Evolutionary conservation across 352 stramenopile genomes (phyloP), one percentile per base, ranked within the genome.

Genomic region (Phytophthora niederhauseri): DNA sequence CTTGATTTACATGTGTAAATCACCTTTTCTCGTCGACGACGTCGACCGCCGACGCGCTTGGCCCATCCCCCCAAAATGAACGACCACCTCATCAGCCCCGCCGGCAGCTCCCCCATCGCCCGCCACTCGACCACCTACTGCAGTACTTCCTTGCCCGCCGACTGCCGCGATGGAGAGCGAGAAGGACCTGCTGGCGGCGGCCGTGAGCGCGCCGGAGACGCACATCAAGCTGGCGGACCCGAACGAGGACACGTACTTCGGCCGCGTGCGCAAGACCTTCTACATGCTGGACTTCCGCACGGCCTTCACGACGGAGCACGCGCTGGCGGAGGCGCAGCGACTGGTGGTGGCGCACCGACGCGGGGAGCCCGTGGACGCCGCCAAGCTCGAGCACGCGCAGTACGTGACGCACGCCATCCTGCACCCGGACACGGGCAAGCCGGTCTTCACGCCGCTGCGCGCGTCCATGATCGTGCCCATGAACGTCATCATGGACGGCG

Each of bases 381-480:
- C 69, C 2, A 68, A 75, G 62, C 80, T 86, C 43, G 75, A 77
- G 49, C 69, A 84, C 45, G 87, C 87, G 17, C 63, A 84, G 38
- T 78, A 90, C 64, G 85, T 93, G 73, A 93, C 81, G 64, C 75
- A 85, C 66, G 84, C 84, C 41, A 87, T 92, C 54, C 56, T 95
- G 30, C 87, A 95, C 57, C 87, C 87, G 0, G 87, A 95, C 76
- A 95, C 87, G 6, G 78, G 76, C 31, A 60, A 80, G 28, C 66
- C 84, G 3, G 85, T 95, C 61, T 69, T 93, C 45, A 81, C 76
- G 58, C 87, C 85, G 50, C 72, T 96, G 49, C 83, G 89, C 24
- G 84, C 91, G 38, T 94, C 85, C 65, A 95, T 93, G 83, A 94
- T 94, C 71, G 87, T 96, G 31, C 87, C 87, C 28, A 94, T 95